A percentile compares a stretch with the other conserved stretches of the same genome.
Evolutionary conservation across 148 eudicot genomes (phyloP).

Genomic region (Mesembryanthemum crystallinum): DNA sequence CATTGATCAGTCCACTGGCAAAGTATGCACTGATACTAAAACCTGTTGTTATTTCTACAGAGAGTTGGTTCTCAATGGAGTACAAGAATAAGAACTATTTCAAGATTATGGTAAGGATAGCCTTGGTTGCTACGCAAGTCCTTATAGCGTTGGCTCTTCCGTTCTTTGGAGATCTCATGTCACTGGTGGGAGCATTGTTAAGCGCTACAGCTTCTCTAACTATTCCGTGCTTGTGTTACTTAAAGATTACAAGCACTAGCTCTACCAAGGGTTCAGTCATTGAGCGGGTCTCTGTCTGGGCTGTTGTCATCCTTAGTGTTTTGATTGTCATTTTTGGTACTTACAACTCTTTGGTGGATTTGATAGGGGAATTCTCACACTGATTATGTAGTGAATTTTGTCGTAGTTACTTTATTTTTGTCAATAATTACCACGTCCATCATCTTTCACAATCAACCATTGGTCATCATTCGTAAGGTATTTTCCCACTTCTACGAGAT

Average conservation of each 20-base stretch:
- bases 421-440: too few relatives aligned
- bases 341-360: constrained; percentile 4
- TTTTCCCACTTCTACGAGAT: too few relatives aligned
- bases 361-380: background rate
- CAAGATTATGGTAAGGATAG: constrained; percentile 21
- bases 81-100: constrained; percentile 14
- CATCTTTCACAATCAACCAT: too few relatives aligned
- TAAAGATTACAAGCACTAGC: constrained; percentile 17
- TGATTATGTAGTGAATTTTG: background rate
- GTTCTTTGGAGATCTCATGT: constrained; percentile 21
- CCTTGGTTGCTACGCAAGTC: constrained; percentile 29
- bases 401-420: background rate
- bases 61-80: constrained; percentile 22
- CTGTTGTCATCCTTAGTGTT: background rate
- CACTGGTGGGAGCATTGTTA: constrained; percentile 24
- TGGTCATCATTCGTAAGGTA: too few relatives aligned
- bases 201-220: constrained; percentile 27
- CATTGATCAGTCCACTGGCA: constrained; percentile 39
- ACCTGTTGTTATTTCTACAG: constrained; percentile 37
- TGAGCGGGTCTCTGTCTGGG: background rate
- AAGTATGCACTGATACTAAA: constrained; percentile 36
- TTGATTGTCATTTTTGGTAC: constrained; percentile 10
- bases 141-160: constrained; percentile 17
- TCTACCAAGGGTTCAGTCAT: background rate
- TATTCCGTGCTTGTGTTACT: constrained; percentile 35